Base-by-base conservation (phyloP, 257 asterid species). In the Nicotiana sylvestris region DNA sequence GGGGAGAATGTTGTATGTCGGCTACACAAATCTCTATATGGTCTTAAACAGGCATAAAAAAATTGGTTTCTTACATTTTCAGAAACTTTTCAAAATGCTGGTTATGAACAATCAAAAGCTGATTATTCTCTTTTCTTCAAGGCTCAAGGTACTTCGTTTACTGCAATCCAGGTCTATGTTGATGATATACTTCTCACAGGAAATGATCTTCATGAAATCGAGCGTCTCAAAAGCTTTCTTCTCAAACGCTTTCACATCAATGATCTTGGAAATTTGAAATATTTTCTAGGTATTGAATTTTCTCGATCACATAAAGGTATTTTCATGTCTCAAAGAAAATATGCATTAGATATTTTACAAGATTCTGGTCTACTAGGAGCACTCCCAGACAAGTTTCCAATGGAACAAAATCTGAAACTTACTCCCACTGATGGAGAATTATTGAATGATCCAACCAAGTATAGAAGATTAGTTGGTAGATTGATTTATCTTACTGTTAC, bases 91-190 rank as follows among this genome's bases (percentile, higher is more conserved):
- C 81, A 79, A n/a, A 80, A 43, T 33, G 81, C 86, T 30, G 37
- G 81, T n/a, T 84, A 68, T 30, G 64, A 56, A 83, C 65, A 85
- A 66, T 81, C 87, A n/a, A 64, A 81, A 32, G 85, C 80, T 15
- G 67, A 81, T 55, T 77, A 69, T n/a, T 84, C 81, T 62, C 37
- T 81, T 29, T 85, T 85, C 35, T 66, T 46, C 37, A 84, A 84
- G 9, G 61, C 25, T 9, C 80, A 79, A 64, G 65, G 61, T 25
- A 29, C 9, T 69, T 46, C 51, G 30, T 70, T 32, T 69, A 80
- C 77, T 18, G 2, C 7, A 43, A 27, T 64, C 12, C 13, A 49
- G 16, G 7, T 25, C 21, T 15, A 83, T 80, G 61, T 80, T 68
- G 61, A 74, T 62, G 21, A 27, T 18, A 49, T 60, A 27, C 80